Evolutionary conservation across 2,329 filamentous ascomycete species (phyloP).

Genomic region (Diaporthe sp.): DNA sequence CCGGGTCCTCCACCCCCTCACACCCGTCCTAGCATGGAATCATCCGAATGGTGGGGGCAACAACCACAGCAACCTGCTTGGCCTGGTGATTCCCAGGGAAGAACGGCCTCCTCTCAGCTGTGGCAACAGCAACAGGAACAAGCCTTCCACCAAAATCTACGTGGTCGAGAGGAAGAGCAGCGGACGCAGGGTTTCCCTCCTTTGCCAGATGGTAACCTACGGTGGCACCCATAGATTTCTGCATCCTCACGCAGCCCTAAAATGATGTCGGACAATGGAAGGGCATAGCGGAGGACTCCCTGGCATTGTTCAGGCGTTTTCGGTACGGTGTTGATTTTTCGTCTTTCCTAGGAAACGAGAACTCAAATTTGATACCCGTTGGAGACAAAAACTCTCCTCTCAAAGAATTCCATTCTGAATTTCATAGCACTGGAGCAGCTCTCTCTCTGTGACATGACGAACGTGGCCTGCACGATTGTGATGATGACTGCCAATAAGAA

Average conservation of each 20-base stretch:
- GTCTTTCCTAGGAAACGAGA: not conserved
- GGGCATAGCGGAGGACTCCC: not conserved
- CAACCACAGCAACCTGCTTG: not conserved
- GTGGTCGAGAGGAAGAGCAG: not conserved
- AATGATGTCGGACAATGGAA: not conserved
- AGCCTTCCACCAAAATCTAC: conserved; percentile 4
- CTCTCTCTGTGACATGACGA: not conserved
- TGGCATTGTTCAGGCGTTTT: not conserved
- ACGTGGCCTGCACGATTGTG: not conserved
- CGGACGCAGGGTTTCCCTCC: not conserved
- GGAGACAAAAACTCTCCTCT: not conserved
- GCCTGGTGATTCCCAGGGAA: not conserved
- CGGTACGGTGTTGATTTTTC: not conserved
- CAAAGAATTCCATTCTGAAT: not conserved
- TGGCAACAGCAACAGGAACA: conserved; percentile 22
- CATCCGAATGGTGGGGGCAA: not conserved
- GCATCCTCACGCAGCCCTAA: not conserved
- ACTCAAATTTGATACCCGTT: not conserved
- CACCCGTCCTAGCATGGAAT: not conserved
- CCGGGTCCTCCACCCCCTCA: conserved; percentile 4
- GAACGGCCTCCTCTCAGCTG: not conserved
- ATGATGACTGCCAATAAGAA: too few relatives aligned
- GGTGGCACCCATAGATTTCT: not conserved
- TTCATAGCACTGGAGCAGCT: not conserved
- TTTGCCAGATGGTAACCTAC: not conserved